Base-by-base conservation (phyloP, 2,329 filamentous ascomycete genomes). In the Talaromyces sp. region DNA sequence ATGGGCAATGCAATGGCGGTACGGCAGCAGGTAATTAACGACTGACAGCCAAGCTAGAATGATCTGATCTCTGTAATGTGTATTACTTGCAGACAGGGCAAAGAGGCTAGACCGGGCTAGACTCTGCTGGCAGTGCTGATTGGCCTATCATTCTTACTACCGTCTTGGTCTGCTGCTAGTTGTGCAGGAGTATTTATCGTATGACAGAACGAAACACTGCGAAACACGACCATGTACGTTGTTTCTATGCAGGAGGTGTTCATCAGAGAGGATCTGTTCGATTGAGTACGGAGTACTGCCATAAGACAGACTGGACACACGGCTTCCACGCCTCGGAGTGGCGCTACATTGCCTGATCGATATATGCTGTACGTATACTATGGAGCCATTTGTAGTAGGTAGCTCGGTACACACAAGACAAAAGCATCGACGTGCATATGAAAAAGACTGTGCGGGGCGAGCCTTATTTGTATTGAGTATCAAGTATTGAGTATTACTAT, bases 361-460 rank as follows among this genome's bases (percentile, higher is more conserved):
- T 40, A 40, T 40, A 39, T n/a, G n/a, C 37, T 39, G 33, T 16
- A 37, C 2, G n/a, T n/a, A n/a, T n/a, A n/a, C n/a, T n/a, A n/a
- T n/a, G n/a, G n/a, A n/a, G n/a, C n/a, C n/a, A n/a, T n/a, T n/a
- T n/a, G n/a, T n/a, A n/a, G n/a, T n/a, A n/a, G n/a, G n/a, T n/a
- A n/a, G n/a, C n/a, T 28, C 28, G 3, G 28, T 28, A 28, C 28
- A 28, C n/a, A n/a, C n/a, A 6, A 28, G 28, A 28, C 35, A 37
- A 54, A 61, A 33, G 58, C 58, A 61, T 61, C 58, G 58, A 61
- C 35, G 58, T 55, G 58, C 58, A 61, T 54, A 50, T 50, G 46
- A 31, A 6, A 48, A 50, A 31, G 46, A 8, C 46, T 52, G 50
- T 54, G 50, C 50, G 50, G 31, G 48, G 50, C 31, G 48, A 33